Evolutionary conservation across 106 monocot species (phyloP), one percentile per base, ranked within the genome.

Genomic region (Gastrodia elata): DNA sequence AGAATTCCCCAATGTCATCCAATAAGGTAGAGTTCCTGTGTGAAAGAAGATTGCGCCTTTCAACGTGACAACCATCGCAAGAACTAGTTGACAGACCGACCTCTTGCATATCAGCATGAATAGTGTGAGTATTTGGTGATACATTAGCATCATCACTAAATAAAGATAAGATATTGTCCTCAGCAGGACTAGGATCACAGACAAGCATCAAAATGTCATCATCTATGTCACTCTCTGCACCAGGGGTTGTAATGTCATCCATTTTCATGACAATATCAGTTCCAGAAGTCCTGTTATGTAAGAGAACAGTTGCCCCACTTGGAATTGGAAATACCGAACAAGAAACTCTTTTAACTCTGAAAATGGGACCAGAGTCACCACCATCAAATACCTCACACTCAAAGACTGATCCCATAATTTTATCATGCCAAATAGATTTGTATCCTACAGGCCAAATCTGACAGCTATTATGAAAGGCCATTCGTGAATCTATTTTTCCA

Each of bases 361-460:
- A 98, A 44, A 91, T 39, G 44, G 93, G 93, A 36, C 91, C 90
- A 85, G 82, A 74, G 78, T 84, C 83, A 83, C 93, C 88, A 5
- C 88, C 88, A 87, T 98, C 93, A 71, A 79, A 79, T 15, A 98
- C 84, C 64, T 88, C 90, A 65, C 84, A 98, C 30, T 91, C 82
- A 84, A 98, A 98, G 67, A 98, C 41, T 27, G 98, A 98, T 30
- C 98, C 93, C 16, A 93, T 93, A 72, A 88, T 64, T 68, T 71
- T 91, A 77, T 98, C 98, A 82, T 98, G 98, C 93, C 93, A 98
- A 72, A 55, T 64, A 26, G 88, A 93, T 57, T 35, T 83, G 82
- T 88, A 98, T 44, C 98, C 98, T 41, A 98, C 70, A 38, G 98
- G 98, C 88, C 86, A 91, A 73, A 98, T 98, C 68, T 98, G 86